Conservation (phyloP, 2,329 filamentous ascomycete genomes). For the Fusarium annulatum region DNA sequence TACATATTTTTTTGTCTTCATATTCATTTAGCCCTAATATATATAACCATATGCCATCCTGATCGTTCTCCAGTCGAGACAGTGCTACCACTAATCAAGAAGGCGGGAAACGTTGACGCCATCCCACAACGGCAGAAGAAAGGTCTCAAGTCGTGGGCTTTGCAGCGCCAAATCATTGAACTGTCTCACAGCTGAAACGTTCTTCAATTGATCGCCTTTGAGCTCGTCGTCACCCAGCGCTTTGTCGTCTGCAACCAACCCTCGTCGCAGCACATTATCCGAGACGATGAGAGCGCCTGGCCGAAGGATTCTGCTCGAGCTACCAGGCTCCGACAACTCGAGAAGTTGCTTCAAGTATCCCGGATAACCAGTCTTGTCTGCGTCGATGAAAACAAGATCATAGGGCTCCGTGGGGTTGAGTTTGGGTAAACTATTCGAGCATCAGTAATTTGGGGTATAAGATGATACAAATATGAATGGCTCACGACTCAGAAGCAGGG, state of each 20-base stretch:
- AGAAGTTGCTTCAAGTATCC: constrained; percentile 60
- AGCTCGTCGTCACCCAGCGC: constrained; percentile 26
- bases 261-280: constrained; percentile 64
- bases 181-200: constrained; percentile 47
- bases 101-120: constrained; percentile 55
- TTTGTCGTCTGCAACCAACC: constrained; percentile 57
- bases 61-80: neutral
- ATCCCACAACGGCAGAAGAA: constrained; percentile 57
- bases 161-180: constrained; percentile 51
- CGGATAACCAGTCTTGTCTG: constrained; percentile 64
- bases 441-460: neutral
- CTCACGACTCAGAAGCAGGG: constrained; percentile 59
- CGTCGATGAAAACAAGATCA: constrained; percentile 66
- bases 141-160: constrained; percentile 53
- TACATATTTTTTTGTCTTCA: neutral
- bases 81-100: constrained; percentile 46
- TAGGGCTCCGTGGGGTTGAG: constrained; percentile 52
- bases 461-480: neutral
- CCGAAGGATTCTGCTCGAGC: constrained; percentile 56
- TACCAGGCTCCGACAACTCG: constrained; percentile 53
- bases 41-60: neutral
- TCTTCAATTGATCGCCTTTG: constrained; percentile 30
- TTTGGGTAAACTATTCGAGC: constrained; percentile 45
- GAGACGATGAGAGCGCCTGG: constrained; percentile 63
- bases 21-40: constrained; percentile 10